Percentiles rank a stretch among this genome's conserved stretches.
Conservation (phyloP, 2,329 filamentous ascomycete genomes). For the Fusarium burgessii region DNA sequence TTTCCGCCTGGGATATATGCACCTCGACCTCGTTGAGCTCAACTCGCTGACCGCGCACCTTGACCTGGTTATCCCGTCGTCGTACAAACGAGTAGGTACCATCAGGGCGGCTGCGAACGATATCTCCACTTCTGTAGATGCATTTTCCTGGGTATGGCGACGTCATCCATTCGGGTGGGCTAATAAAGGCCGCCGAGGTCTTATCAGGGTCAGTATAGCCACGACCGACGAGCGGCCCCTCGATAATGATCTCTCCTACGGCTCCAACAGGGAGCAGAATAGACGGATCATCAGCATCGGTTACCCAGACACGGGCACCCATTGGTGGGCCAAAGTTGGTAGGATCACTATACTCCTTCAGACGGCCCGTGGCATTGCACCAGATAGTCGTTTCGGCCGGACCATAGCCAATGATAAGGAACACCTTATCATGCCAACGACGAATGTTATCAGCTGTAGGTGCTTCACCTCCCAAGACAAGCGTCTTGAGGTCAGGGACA, state of each 20-base stretch:
- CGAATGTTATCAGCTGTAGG: background rate
- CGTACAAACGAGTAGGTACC: slow-evolving; percentile 30
- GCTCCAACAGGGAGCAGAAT: background rate
- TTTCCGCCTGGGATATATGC: background rate
- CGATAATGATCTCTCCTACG: background rate
- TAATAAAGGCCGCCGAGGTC: background rate
- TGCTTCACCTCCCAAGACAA: background rate
- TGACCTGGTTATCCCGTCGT: slow-evolving; percentile 46
- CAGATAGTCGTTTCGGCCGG: background rate
- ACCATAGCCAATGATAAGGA: background rate
- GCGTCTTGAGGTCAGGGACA: background rate
- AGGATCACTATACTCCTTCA: background rate
- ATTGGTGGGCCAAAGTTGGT: background rate
- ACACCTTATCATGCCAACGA: background rate
- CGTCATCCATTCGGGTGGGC: background rate
- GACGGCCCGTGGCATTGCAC: background rate
- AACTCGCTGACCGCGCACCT: slow-evolving; percentile 45
- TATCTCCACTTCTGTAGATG: background rate
- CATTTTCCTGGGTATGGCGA: background rate
- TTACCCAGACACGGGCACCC: background rate
- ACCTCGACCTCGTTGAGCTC: slow-evolving; percentile 18
- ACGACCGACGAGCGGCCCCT: background rate
- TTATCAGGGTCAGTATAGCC: background rate
- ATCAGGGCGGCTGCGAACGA: background rate
- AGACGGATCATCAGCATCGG: background rate